Evolutionary conservation across 2,329 filamentous ascomycete species (phyloP).

Genomic region (Clonostachys chloroleuca): DNA sequence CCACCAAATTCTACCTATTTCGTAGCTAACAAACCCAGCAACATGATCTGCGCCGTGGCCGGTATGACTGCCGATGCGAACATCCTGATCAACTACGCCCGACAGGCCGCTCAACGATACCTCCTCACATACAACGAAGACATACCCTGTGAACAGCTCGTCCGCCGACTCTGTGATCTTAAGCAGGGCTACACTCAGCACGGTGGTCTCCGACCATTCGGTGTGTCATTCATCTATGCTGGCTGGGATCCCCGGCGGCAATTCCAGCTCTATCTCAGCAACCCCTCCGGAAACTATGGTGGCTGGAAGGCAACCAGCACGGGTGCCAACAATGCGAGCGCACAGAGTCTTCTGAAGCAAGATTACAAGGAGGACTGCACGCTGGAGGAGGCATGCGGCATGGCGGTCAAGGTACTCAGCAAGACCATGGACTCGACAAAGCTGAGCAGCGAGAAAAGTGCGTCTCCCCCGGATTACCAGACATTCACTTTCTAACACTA

Average conservation of each 20-base stretch:
- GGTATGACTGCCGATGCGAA: conserved; percentile 99
- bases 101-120: conserved; percentile 93
- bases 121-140: conserved; percentile 99
- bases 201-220: conserved; percentile 95
- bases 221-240: conserved; percentile 99
- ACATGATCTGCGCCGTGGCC: conserved; percentile 99
- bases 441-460: conserved; percentile 98
- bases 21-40: conserved; percentile 51
- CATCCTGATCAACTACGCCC: conserved; percentile 99
- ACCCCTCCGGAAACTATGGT: conserved; percentile 97
- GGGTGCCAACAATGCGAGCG: conserved; percentile 96
- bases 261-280: conserved; percentile 99
- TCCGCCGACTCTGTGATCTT: conserved; percentile 91
- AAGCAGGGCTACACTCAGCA: conserved; percentile 99
- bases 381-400: conserved; percentile 90
- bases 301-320: conserved; percentile 99
- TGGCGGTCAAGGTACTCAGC: conserved; percentile 98
- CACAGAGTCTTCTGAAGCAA: conserved; percentile 95
- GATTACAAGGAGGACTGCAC: conserved; percentile 99
- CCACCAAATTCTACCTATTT: not conserved
- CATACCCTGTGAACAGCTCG: conserved; percentile 97
- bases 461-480: conserved; percentile 17
- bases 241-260: conserved; percentile 94
- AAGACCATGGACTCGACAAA: conserved; percentile 99
- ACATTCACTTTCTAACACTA: not conserved